Conservation (phyloP, 1,139 yeast species). For the Pichia sp. region DNA sequence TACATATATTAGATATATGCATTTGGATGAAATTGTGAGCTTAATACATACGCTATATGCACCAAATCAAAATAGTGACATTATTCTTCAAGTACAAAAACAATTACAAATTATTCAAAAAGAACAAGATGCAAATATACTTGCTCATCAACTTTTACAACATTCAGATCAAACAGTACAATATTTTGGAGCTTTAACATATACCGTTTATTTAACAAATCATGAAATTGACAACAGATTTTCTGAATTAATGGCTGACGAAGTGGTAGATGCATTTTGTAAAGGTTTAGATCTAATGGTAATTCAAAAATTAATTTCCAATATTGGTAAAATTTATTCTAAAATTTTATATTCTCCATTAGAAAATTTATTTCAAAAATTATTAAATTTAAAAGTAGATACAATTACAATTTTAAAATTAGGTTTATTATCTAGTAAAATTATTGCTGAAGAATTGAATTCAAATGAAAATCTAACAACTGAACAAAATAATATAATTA, state of each 20-base stretch:
- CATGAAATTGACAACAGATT: conserved; percentile 12
- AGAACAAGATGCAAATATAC: conserved; percentile 41
- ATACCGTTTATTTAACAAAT: conserved; percentile 47
- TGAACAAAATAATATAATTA: conserved; percentile 7
- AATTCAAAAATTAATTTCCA: conserved; percentile 44
- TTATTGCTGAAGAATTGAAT: conserved; percentile 14
- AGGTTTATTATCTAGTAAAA: conserved; percentile 9
- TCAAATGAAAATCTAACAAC: conserved; percentile 18
- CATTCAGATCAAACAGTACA: conserved; percentile 44
- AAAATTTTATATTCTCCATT: conserved; percentile 36
- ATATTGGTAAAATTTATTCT: conserved; percentile 46
- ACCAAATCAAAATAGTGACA: conserved; percentile 10
- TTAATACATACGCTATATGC: conserved; percentile 11
- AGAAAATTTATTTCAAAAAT: conserved; percentile 1
- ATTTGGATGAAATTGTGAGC: conserved; percentile 1
- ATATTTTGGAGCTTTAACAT: conserved; percentile 70
- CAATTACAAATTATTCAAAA: conserved; percentile 50
- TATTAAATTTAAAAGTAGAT: neutral
- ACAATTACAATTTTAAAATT: neutral
- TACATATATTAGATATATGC: too few species aligned
- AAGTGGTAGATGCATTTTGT: conserved; percentile 16
- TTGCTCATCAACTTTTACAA: conserved; percentile 46
- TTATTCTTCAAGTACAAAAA: conserved; percentile 32
- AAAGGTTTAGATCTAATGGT: conserved; percentile 28
- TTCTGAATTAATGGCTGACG: conserved; percentile 15